Percentiles rank a stretch among this genome's conserved stretches.
Evolutionary conservation across 768 basidiomycete species (phyloP).

Genomic region (Baorangia bicolor): DNA sequence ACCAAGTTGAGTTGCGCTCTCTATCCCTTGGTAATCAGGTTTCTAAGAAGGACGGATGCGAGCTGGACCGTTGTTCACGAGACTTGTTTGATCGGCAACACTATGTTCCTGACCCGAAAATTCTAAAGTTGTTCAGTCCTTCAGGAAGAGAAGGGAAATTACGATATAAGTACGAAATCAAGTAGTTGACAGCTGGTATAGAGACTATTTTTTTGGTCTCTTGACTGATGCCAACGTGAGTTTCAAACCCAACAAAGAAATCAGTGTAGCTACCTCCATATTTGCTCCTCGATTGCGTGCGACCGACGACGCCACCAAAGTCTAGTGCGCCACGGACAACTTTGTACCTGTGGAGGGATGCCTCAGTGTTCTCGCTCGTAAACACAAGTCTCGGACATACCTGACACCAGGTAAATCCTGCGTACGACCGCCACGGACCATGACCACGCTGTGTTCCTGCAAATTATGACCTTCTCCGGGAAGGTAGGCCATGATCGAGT

Average conservation of each 20-base stretch:
- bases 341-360: constrained; percentile 69
- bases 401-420: constrained; percentile 98
- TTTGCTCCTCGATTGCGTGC: constrained; percentile 80
- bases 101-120: background rate
- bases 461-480: constrained; percentile 97
- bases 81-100: background rate
- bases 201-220: constrained; percentile 74
- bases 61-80: background rate
- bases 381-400: constrained; percentile 46
- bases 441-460: constrained; percentile 95
- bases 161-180: background rate
- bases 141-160: background rate
- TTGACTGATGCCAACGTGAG: constrained; percentile 53
- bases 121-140: background rate
- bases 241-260: background rate
- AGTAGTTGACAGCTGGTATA: background rate
- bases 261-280: constrained; percentile 72
- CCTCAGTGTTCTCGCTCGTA: background rate
- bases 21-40: background rate
- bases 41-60: background rate
- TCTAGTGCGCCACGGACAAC: constrained; percentile 91
- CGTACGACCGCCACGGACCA: constrained; percentile 92
- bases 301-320: constrained; percentile 84
- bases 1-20: background rate
- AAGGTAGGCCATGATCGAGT: constrained; percentile 89